These are phyloP conservation scores for Aspergillus fumigatus DNA, from an alignment of 2,329 filamentous ascomycete species.

Conservation along the genomic window DNA sequence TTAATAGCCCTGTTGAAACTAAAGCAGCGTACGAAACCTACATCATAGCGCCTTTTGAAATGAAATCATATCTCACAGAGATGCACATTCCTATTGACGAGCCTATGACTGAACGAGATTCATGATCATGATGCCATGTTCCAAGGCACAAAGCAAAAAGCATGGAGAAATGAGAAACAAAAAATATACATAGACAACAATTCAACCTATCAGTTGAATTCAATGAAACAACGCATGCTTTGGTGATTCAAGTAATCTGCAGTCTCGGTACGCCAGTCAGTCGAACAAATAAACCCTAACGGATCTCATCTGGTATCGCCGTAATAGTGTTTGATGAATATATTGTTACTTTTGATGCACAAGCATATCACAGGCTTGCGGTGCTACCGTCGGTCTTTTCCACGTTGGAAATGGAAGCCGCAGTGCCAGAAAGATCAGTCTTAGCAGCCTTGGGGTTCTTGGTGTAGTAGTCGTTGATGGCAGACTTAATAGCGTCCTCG, in stretches of 20 bases:
- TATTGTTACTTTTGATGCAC: conserved; percentile 6
- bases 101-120: not conserved
- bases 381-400: conserved; percentile 35
- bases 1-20: not conserved
- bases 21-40: conserved; percentile 1
- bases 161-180: not conserved
- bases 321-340: conserved; percentile 5
- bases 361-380: conserved; percentile 13
- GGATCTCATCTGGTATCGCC: conserved; percentile 8
- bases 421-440: conserved; percentile 74
- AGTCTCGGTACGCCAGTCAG: not conserved
- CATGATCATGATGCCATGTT: not conserved
- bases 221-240: not conserved
- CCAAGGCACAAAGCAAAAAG: not conserved
- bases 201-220: not conserved
- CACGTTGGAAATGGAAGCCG: conserved; percentile 59
- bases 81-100: not conserved
- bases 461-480: conserved; percentile 84
- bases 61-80: not conserved
- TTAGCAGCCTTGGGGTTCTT: conserved; percentile 74
- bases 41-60: not conserved
- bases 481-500: conserved; percentile 88
- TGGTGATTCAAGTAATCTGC: conserved; percentile 13
- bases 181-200: conserved; percentile 16
- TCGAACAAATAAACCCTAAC: conserved; percentile 2